phyloP scores from a whole-genome alignment of 139 green algal genomes.

The Microglena sp. region DNA sequence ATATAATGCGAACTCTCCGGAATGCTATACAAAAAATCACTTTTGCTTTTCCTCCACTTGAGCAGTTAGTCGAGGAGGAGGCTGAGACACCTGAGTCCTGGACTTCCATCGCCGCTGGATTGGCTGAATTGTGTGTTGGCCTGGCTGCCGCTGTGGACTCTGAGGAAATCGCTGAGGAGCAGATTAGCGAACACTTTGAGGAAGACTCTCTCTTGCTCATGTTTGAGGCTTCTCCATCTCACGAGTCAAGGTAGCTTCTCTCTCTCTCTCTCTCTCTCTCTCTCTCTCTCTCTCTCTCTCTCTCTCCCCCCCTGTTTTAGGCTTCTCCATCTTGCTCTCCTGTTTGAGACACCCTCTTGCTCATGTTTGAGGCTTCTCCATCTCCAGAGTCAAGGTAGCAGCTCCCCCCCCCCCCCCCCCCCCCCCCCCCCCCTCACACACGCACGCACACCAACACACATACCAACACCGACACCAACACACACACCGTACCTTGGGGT shows the following conservation, averaged over 20 bases:
- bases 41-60: neutral
- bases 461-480: no score
- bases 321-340: no score
- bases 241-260: neutral
- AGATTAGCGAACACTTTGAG: conserved; percentile 9
- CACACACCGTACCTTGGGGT: no score
- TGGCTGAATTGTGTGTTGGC: conserved; percentile 24
- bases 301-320: no score
- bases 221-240: conserved; percentile 4
- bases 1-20: neutral
- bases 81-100: conserved; percentile 41
- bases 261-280: no score
- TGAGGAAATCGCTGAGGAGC: conserved; percentile 7
- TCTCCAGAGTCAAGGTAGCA: no score
- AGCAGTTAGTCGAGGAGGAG: conserved; percentile 6
- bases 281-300: no score
- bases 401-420: no score
- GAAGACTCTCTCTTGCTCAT: conserved; percentile 15
- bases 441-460: no score
- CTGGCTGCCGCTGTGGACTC: conserved; percentile 30
- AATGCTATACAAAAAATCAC: neutral
- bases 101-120: conserved; percentile 37
- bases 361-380: no score
- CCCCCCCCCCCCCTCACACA: no score
- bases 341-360: no score